Percentiles rank a stretch among this genome's conserved stretches.
Conservation (phyloP, 2,329 filamentous ascomycete genomes). For the Ceratocystis huliohia region DNA sequence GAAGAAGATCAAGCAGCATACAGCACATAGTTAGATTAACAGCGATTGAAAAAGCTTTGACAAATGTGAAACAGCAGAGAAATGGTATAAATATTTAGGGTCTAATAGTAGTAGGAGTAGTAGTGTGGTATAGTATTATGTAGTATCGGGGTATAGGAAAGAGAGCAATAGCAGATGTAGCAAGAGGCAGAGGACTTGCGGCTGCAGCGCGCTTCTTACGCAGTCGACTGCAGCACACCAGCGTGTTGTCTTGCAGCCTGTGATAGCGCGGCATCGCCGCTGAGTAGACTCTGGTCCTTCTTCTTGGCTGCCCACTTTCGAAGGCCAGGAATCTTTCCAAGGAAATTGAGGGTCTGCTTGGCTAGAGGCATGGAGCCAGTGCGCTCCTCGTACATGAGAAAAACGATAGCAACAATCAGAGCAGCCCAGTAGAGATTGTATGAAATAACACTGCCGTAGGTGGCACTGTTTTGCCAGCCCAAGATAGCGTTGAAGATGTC, state of each 20-base stretch:
- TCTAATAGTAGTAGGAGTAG: background rate
- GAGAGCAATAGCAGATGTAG: too few relatives aligned
- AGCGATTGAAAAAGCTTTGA: background rate
- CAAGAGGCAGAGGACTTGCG: background rate
- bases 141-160: too few relatives aligned
- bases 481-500: constrained; percentile 61
- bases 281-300: constrained; percentile 9
- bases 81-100: background rate
- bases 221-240: background rate
- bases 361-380: constrained; percentile 33
- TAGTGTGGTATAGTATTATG: background rate
- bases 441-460: constrained; percentile 63
- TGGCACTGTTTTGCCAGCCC: constrained; percentile 63
- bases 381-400: constrained; percentile 50
- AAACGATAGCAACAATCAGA: constrained; percentile 48
- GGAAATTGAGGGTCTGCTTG: constrained; percentile 21
- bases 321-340: constrained; percentile 19
- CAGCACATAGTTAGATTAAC: background rate
- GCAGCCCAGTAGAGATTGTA: constrained; percentile 72
- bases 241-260: constrained; percentile 16
- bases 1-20: background rate
- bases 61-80: background rate
- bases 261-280: constrained; percentile 16
- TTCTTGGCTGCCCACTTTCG: constrained; percentile 18
- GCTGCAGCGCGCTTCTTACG: background rate